Percentiles rank a stretch among this genome's conserved stretches.
Evolutionary conservation across 331 rosid genomes (phyloP).

Genomic region (Prunus yedoensis): DNA sequence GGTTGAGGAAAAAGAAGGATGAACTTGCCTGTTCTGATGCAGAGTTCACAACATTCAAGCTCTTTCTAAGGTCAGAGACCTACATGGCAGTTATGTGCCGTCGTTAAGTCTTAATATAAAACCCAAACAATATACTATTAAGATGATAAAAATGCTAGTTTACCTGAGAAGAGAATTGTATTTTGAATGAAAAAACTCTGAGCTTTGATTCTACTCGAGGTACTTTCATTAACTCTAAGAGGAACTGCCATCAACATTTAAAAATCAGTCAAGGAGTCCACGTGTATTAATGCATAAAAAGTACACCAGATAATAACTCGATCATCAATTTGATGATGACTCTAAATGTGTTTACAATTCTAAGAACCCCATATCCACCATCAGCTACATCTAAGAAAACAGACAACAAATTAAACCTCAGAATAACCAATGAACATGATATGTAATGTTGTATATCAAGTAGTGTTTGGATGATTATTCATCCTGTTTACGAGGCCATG

Average conservation of each 20-base stretch:
- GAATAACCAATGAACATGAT: neutral
- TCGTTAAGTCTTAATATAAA: neutral
- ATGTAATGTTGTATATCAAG: neutral
- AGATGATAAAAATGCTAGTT: conserved; percentile 17
- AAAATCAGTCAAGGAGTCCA: neutral
- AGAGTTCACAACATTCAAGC: conserved; percentile 64
- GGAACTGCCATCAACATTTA: conserved; percentile 55
- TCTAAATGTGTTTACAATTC: neutral
- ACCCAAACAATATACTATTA: conserved; percentile 9
- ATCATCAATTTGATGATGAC: neutral
- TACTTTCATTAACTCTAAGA: conserved; percentile 85
- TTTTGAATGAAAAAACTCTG: conserved; percentile 82
- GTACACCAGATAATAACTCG: neutral
- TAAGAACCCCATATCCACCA: neutral
- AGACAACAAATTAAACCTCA: neutral
- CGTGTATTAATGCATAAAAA: neutral
- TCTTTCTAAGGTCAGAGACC: conserved; percentile 78
- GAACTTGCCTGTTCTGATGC: conserved; percentile 78
- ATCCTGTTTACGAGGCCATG: neutral
- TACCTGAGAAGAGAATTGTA: conserved; percentile 85
- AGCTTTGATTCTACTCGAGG: conserved; percentile 92
- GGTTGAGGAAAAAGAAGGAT: conserved; percentile 21
- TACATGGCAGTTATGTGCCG: conserved; percentile 30
- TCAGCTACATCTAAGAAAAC: neutral
- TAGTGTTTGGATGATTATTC: neutral